Base-by-base conservation (phyloP, 1,284 basidiomycete genomes). In the Sporisorium exsertum region DNA sequence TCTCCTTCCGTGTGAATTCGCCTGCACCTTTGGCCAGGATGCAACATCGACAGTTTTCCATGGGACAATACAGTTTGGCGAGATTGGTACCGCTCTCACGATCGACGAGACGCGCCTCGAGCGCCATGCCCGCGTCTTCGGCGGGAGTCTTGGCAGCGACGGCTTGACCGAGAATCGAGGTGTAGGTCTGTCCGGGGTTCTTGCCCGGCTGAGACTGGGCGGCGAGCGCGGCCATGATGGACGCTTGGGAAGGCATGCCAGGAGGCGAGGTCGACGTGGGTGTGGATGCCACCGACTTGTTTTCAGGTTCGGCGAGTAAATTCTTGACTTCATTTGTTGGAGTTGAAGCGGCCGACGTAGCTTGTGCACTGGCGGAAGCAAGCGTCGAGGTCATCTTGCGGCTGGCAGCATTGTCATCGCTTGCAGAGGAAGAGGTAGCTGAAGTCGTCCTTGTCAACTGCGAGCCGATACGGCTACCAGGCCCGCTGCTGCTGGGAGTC, bases 111-210 rank as follows among this genome's bases (percentile, higher is more conserved):
- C 82, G 78, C 5, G 83, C 81, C 54, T 81, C 81, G 20, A 85
- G 78, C 3, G 83, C 82, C 57, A 75, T 43, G 3, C 73, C 75
- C 3, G 83, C 75, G 52, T 84, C 81, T 57, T 85, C 83, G 22
- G 79, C 69, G 13, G 81, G 64, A 5, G 83, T 85, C 64, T 85
- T 85, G 49, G 77, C 81, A 7, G 83, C 82, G 5, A 85, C 69
- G 20, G 83, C 81, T 64, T 82, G 79, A 20, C 83, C 83, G 43
- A 83, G 75, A 54, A 85, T 76, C 27, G 74, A 65, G n/a, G 81
- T 77, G 60, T 72, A 77, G 0, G 74, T 65, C 16, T 65, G 60
- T 40, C 70, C 74, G 3, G 74, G 74, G 24, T 22, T 65, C 52
- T 68, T 67, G 45, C 74, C 74, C 2, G 74, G 70, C 45, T 69